These are phyloP conservation scores for Colletotrichum caudatum DNA, from an alignment of 2,329 filamentous ascomycete species.

Conservation along the genomic window DNA sequence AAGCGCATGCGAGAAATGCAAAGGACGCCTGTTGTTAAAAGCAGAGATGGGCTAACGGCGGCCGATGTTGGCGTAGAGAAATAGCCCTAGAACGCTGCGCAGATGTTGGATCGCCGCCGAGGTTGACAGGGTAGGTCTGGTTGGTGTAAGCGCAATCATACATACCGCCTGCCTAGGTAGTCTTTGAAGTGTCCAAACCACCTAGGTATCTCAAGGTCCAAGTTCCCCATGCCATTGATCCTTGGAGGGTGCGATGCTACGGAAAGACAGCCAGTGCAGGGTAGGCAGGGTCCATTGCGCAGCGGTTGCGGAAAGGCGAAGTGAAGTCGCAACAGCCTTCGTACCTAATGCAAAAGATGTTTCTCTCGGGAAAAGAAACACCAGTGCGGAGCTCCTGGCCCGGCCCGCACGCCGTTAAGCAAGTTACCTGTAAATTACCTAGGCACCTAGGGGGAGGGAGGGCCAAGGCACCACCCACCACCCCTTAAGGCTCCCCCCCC, in stretches of 20 bases:
- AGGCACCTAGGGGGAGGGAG: too few species aligned
- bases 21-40: neutral
- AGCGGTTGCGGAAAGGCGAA: too few species aligned
- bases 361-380: neutral
- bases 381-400: neutral
- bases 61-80: neutral
- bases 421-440: too few species aligned
- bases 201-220: neutral
- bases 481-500: neutral
- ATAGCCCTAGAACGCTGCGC: too few species aligned
- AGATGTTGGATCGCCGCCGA: neutral
- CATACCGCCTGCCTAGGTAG: too few species aligned
- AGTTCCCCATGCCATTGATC: neutral
- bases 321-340: neutral
- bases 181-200: neutral
- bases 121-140: neutral
- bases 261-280: too few species aligned
- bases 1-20: neutral
- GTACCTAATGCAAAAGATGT: neutral
- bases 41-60: neutral
- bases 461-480: neutral
- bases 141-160: neutral
- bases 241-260: neutral
- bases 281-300: too few species aligned
- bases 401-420: constrained; percentile 12